Base-by-base conservation (phyloP, 129 eudicot species). In the Cynara cardunculus region DNA sequence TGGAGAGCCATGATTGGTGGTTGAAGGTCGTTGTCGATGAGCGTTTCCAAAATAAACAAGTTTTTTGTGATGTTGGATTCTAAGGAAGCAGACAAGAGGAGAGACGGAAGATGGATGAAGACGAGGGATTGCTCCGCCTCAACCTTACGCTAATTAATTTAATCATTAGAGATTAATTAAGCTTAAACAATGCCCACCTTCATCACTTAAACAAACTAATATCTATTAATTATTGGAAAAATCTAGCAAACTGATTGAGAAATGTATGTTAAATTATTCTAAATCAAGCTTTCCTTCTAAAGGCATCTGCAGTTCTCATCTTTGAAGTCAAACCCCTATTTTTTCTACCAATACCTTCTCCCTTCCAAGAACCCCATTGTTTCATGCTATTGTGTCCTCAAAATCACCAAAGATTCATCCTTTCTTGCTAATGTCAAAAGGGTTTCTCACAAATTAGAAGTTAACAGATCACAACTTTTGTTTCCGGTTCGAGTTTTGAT, bases 121-220 rank as follows among this genome's bases (percentile, higher is more conserved):
- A 77, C 53, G 87, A 82, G 83, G 39, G 84, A 80, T 88, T 83
- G 89, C 83, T 88, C 89, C 86, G 89, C 87, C 91, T 77, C 71
- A 26, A 53, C 90, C 56, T 44, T 77, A 28, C 82, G 78, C 18
- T 71, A 27, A 81, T 82, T 83, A 68, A 74, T 80, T 77, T 41
- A 73, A 76, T 71, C 72, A 82, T 28, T 69, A 21, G 7, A 27
- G 26, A 77, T 71, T 85, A 82, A 68, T 84, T 85, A 64, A 75
- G 10, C 61, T 16, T 80, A 82, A 83, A 88, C 53, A 71, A 83
- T 81, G 37, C 66, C 71, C 87, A 88, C 80, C 85, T 46, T 65
- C 86, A 88, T 82, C 76, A 69, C 80, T 73, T 83, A 72, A 73
- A 85, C 87, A 44, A 31, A 39, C 83, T 82, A 49, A 72, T 78